A percentile compares a stretch with the other conserved stretches of the same genome.
Evolutionary conservation across 164 flowering plant species (phyloP).

Genomic region (Magnolia changhungtana): DNA sequence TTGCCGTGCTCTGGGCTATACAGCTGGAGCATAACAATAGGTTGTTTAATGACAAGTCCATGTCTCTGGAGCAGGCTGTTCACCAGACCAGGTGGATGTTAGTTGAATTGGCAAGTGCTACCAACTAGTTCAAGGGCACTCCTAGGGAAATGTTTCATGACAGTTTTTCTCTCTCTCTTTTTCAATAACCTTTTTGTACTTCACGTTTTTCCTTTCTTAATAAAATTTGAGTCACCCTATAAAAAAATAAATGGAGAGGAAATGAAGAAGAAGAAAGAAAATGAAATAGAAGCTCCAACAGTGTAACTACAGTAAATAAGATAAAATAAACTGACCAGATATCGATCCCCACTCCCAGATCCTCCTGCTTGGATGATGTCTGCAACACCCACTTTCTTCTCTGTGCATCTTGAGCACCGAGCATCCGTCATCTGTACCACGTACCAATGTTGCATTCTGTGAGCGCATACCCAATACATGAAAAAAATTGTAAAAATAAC

Average conservation of each 20-base stretch:
- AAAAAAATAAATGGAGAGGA: neutral
- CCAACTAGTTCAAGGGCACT: too few species aligned
- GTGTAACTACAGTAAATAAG: neutral
- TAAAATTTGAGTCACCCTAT: neutral
- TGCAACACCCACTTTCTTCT: slow-evolving; percentile 69
- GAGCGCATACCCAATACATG: neutral
- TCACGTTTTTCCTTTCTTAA: neutral
- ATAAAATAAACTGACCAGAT: slow-evolving; percentile 49
- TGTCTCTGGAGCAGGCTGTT: too few species aligned
- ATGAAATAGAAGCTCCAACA: neutral
- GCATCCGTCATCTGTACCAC: slow-evolving; percentile 89
- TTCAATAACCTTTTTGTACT: neutral
- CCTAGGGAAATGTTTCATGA: too few species aligned
- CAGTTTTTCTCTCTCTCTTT: too few species aligned
- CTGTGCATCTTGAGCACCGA: slow-evolving; percentile 74
- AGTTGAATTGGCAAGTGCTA: too few species aligned
- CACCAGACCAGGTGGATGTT: too few species aligned
- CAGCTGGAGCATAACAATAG: too few species aligned
- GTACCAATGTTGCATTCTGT: slow-evolving; percentile 8
- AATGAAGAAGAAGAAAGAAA: neutral
- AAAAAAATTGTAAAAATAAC: neutral
- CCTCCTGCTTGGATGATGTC: slow-evolving; percentile 84
- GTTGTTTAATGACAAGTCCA: too few species aligned
- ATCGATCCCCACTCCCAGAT: slow-evolving; percentile 59
- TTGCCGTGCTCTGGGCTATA: too few species aligned